Evolutionary conservation across 768 basidiomycete species (phyloP), one percentile per base, ranked within the genome.

Genomic region (Harrya chromipes): DNA sequence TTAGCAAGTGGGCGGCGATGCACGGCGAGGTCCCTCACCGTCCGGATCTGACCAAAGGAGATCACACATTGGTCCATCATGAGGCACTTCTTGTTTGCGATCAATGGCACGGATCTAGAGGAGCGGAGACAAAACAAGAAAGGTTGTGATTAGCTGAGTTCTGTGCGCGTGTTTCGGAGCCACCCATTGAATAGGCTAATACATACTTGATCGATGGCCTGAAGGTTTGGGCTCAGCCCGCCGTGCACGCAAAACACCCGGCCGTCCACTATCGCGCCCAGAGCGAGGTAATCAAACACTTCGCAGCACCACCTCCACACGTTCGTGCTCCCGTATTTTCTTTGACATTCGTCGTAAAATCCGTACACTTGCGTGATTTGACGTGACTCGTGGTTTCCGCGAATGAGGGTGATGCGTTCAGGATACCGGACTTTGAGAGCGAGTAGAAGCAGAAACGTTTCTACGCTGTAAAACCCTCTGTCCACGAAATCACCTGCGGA

Each of bases 261-360:
- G 7, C 94, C 95, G 66, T 98, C 95, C n/a, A 98, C 93, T 58
- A 98, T 84, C 16, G 95, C 95, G 12, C 88, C 93, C 35, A 98
- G 74, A 24, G 91, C 90, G 40, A 98, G 82, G 69, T 97, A 97
- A 67, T 98, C 95, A 59, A 99, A 99, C 9, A 98, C 94, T 63
- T 98, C 94, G 67, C 94, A 97, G 69, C 94, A 97, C 83, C 93
- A 97, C 56, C 95, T 72, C 94, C 95, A 97, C 47, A 98, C 95
- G 68, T 93, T 93, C 52, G 83, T 84, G 60, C 81, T 84, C 4
- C 94, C 94, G 61, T 97, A 98, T 68, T 98, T 98, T 31, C 94
- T 74, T 69, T 93, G 90, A 67, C 95, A 98, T 65, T 98, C 95
- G 70, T 98, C 95, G 69, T 90, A 92, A 63, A 92, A 92, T 17